These are phyloP conservation scores for Berberis vulgaris DNA, from an alignment of 164 flowering plant species.

Conservation along the genomic window DNA sequence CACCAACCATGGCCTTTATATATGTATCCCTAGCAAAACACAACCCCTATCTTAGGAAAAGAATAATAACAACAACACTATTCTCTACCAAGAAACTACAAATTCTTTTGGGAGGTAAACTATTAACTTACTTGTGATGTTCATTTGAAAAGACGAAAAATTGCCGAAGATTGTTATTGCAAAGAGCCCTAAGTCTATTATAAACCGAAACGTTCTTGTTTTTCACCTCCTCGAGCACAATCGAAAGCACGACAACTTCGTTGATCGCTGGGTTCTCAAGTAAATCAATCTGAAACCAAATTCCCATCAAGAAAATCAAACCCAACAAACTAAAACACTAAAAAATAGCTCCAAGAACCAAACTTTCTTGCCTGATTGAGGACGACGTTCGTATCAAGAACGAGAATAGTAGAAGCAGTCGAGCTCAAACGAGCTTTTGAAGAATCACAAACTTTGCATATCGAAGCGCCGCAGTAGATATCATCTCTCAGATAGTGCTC, in stretches of 20 bases:
- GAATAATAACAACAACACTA: too few relatives aligned
- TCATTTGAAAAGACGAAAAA: conserved; percentile 89
- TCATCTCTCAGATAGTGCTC: conserved; percentile 1
- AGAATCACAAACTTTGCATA: conserved; percentile 58
- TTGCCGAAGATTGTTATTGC: conserved; percentile 49
- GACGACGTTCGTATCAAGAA: conserved; percentile 88
- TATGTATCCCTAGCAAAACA: conserved; percentile 63
- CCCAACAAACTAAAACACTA: neutral
- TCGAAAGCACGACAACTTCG: conserved; percentile 70
- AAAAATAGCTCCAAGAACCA: neutral
- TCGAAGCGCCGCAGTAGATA: neutral
- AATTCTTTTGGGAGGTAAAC: too few relatives aligned
- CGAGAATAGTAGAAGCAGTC: conserved; percentile 43
- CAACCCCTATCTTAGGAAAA: neutral
- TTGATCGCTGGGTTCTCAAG: conserved; percentile 85
- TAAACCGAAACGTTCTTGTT: conserved; percentile 77
- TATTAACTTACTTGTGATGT: conserved; percentile 61
- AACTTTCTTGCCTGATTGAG: conserved; percentile 60
- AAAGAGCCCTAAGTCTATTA: conserved; percentile 68
- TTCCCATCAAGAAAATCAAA: neutral
- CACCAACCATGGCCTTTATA: conserved; percentile 70
- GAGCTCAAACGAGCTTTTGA: conserved; percentile 45
- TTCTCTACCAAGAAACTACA: too few relatives aligned
- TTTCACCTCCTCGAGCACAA: conserved; percentile 84
- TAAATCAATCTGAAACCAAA: conserved; percentile 67